Percentiles rank a stretch among this genome's conserved stretches.
Evolutionary conservation across 805 yeast genomes (phyloP).

Genomic region (Myxozyma monticola): DNA sequence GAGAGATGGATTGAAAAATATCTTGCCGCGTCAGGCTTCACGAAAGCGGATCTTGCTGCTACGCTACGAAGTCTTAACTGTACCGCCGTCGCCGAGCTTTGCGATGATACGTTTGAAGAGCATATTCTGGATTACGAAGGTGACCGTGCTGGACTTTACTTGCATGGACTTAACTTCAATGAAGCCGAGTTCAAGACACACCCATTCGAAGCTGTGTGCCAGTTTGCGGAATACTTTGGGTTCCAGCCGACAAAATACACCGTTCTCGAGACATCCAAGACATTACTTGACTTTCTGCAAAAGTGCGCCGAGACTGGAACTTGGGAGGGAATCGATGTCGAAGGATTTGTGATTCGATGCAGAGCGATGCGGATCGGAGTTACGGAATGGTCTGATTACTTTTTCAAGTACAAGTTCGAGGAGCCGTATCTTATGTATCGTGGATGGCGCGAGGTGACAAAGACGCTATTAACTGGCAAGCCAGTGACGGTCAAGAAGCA

Average conservation of each 20-base stretch:
- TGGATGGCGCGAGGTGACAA: slow-evolving; percentile 85
- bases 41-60: slow-evolving; percentile 55
- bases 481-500: slow-evolving; percentile 49
- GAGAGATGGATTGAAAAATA: slow-evolving; percentile 58
- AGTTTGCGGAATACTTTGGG: slow-evolving; percentile 68
- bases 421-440: slow-evolving; percentile 92
- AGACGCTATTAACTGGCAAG: slow-evolving; percentile 48
- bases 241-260: slow-evolving; percentile 57
- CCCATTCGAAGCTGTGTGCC: slow-evolving; percentile 58
- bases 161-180: slow-evolving; percentile 85
- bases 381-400: slow-evolving; percentile 46
- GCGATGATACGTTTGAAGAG: slow-evolving; percentile 93
- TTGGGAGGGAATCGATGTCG: slow-evolving; percentile 70
- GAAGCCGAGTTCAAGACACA: slow-evolving; percentile 61
- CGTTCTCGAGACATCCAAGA: slow-evolving; percentile 41
- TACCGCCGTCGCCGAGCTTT: slow-evolving; percentile 89
- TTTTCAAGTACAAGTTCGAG: slow-evolving; percentile 92
- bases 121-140: slow-evolving; percentile 76
- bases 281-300: slow-evolving; percentile 54
- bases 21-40: slow-evolving; percentile 45
- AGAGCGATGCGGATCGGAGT: slow-evolving; percentile 31
- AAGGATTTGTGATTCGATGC: slow-evolving; percentile 90
- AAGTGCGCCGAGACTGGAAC: slow-evolving; percentile 64
- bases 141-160: slow-evolving; percentile 74
- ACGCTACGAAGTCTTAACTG: slow-evolving; percentile 51